Percentiles rank a stretch among this genome's conserved stretches.
phyloP scores from a whole-genome alignment of 2,329 filamentous ascomycete species.

The Talaromyces atroroseus region DNA sequence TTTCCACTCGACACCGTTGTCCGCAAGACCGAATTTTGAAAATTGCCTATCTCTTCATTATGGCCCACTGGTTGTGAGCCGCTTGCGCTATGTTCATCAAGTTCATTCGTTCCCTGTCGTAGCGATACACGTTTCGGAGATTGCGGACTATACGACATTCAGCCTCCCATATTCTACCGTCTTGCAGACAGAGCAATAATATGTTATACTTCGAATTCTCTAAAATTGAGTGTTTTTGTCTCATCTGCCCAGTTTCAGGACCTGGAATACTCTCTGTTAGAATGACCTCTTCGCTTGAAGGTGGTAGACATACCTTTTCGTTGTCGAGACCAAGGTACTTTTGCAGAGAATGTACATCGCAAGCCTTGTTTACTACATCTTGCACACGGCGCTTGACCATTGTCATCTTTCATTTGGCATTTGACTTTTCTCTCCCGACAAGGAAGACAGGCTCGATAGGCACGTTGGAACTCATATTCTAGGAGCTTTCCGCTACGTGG shows the following conservation, averaged over 20 bases:
- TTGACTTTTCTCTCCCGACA: slow-evolving; percentile 6
- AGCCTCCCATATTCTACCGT: too few species aligned
- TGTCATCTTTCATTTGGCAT: not conserved
- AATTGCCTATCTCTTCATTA: not conserved
- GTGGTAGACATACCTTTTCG: not conserved
- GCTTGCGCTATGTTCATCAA: too few species aligned
- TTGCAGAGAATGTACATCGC: not conserved
- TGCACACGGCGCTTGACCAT: not conserved
- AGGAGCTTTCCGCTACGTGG: not conserved
- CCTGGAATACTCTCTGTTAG: not conserved
- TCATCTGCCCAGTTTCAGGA: not conserved
- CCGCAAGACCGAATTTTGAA: slow-evolving; percentile 31
- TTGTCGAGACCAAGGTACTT: not conserved
- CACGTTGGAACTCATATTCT: slow-evolving; percentile 4
- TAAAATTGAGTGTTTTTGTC: not conserved
- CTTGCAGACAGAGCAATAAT: too few species aligned
- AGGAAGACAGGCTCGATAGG: slow-evolving; percentile 4
- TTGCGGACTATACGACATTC: too few species aligned
- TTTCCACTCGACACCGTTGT: slow-evolving; percentile 45
- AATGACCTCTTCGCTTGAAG: too few species aligned
- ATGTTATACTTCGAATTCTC: too few species aligned
- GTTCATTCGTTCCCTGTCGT: not conserved
- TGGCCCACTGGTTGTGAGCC: not conserved
- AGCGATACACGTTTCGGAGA: not conserved
- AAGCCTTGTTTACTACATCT: not conserved